Evolutionary conservation across 2,329 filamentous ascomycete species (phyloP).

Genomic region (Rhinocladiella mackenziei): DNA sequence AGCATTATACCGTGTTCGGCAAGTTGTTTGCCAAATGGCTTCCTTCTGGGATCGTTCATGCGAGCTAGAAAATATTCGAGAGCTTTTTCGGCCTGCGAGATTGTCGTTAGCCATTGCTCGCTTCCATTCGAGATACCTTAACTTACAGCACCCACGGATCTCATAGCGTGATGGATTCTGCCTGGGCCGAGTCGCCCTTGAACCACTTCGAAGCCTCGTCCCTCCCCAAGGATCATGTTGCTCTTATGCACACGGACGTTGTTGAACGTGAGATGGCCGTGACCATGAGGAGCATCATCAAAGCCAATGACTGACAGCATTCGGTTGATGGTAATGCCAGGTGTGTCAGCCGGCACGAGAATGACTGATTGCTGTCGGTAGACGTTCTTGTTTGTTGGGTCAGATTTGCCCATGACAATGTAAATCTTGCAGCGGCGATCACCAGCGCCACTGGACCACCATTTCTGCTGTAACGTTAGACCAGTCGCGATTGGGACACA

Average conservation of each 20-base stretch:
- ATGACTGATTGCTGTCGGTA: constrained; percentile 94
- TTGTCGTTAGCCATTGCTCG: too few species aligned
- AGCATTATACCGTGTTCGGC: constrained; percentile 89
- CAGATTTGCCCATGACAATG: constrained; percentile 93
- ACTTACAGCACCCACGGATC: constrained; percentile 71
- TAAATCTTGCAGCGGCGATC: constrained; percentile 90
- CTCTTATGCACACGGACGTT: constrained; percentile 79
- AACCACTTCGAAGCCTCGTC: constrained; percentile 95
- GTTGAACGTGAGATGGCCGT: constrained; percentile 85
- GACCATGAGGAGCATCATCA: constrained; percentile 96
- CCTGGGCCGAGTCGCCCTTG: constrained; percentile 93
- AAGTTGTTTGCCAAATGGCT: constrained; percentile 83
- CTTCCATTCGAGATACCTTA: too few species aligned
- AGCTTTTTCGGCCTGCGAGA: constrained; percentile 71
- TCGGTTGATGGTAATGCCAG: constrained; percentile 86
- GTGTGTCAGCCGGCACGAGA: constrained; percentile 73
- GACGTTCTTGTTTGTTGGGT: constrained; percentile 66
- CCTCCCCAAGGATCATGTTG: constrained; percentile 88
- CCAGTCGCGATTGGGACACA: background rate
- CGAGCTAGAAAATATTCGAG: constrained; percentile 93
- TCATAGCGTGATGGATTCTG: constrained; percentile 97
- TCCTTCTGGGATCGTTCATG: constrained; percentile 87
- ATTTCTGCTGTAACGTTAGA: constrained; percentile 63
- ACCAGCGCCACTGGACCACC: constrained; percentile 96
- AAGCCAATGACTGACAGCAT: constrained; percentile 95